Base-by-base conservation (phyloP, 192 early-diverging fungal genomes). In the Backusella tuberculispora region DNA sequence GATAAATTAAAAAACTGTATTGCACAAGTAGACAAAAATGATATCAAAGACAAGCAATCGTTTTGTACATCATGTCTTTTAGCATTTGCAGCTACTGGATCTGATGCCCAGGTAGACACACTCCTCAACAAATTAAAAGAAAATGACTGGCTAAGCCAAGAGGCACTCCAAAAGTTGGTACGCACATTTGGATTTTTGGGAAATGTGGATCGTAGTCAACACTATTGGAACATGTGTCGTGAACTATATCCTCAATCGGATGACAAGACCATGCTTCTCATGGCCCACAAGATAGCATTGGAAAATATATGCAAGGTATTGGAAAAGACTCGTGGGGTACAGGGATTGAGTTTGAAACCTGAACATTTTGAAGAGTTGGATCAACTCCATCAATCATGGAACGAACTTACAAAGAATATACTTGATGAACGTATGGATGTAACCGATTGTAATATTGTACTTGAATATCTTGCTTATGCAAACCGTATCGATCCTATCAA, bases 391-490 rank as follows among this genome's bases (percentile, higher is more conserved):
- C 15, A 21, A 40, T 76, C 37, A 13, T 76, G 79, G 71, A 46
- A 34, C 5, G 42, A 73, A 26, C 63, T 76, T 14, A 76, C 53
- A n/a, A 65, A 60, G 5, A 44, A 45, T 14, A 29, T 69, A 34
- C 63, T 73, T 41, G 46, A 71, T 15, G 63, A 76, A n/a, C 34
- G 38, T n/a, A 29, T 73, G 24, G 72, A 76, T 42, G 45, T 74
- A 38, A 70, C 47, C 3, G 65, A 73, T 6, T 67, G 71, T 44
- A 80, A 76, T 45, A 63, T 70, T 63, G 69, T 76, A 14, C 40
- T 83, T 5, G 77, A 76, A 48, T 83, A 76, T 42, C 34, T 73
- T 5, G 74, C 72, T 13, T 29, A 74, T 24, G 81, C 77, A 46
- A 79, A 83, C 29, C 72, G 72, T 34, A 72, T 83, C 10, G 75